Conservation (phyloP, 176 grass and related monocot genomes). For the Oryza rufipogon region DNA sequence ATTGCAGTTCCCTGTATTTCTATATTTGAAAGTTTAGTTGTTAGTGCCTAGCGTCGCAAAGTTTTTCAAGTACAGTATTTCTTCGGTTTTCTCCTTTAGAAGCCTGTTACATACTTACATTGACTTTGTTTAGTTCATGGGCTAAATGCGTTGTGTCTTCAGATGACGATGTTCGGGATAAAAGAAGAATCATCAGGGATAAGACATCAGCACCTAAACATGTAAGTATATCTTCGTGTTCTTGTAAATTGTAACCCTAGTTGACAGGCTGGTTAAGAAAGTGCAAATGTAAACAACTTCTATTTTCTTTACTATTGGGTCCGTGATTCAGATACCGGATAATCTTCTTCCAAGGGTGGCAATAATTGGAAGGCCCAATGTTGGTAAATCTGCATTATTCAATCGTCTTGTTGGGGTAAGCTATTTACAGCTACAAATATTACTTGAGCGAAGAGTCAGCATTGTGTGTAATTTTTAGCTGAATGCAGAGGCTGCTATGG, state of each 20-base stretch:
- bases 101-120: neutral
- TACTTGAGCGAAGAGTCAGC: neutral
- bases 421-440: neutral
- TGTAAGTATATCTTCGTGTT: conserved; percentile 49
- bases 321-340: conserved; percentile 70
- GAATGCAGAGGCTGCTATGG: neutral
- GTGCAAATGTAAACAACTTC: neutral
- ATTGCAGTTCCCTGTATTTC: neutral
- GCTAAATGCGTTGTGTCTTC: conserved; percentile 27
- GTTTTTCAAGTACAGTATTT: neutral
- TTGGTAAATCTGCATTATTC: conserved; percentile 94
- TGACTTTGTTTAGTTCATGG: conserved; percentile 9
- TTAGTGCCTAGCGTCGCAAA: conserved; percentile 6
- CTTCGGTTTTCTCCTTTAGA: neutral
- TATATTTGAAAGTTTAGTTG: neutral
- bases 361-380: conserved; percentile 92
- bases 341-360: conserved; percentile 81
- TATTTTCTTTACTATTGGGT: conserved; percentile 18
- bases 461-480: neutral
- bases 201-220: conserved; percentile 62
- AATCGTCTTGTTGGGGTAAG: conserved; percentile 93
- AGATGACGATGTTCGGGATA: conserved; percentile 74
- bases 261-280: conserved; percentile 23
- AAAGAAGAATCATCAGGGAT: conserved; percentile 55
- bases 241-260: neutral